These are phyloP conservation scores for Calonectria ilicicola DNA, from an alignment of 2,329 filamentous ascomycete genomes.

Conservation along the genomic window DNA sequence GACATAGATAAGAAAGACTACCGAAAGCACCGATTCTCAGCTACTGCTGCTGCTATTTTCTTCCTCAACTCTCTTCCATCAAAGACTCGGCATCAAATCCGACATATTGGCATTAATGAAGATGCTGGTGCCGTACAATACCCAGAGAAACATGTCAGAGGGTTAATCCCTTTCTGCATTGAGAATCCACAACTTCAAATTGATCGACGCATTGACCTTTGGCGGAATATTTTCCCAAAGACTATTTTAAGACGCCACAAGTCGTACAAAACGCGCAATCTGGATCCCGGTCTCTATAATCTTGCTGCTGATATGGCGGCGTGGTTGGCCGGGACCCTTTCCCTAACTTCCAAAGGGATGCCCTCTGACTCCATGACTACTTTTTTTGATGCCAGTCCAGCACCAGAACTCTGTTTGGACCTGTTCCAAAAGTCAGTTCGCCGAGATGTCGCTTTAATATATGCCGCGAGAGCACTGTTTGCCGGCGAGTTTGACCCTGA, in stretches of 20 bases:
- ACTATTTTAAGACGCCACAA: too few species aligned
- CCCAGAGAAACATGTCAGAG: background rate
- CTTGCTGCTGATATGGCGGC: background rate
- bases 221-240: background rate
- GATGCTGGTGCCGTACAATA: background rate
- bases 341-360: background rate
- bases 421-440: background rate
- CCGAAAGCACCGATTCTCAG: slow-evolving; percentile 22
- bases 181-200: slow-evolving; percentile 26
- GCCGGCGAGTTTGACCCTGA: rapidly evolving
- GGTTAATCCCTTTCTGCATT: background rate
- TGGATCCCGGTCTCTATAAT: background rate
- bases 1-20: too few species aligned
- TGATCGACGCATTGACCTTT: slow-evolving; percentile 19
- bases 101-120: background rate
- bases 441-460: background rate
- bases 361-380: background rate
- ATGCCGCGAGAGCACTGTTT: background rate
- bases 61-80: slow-evolving; percentile 10
- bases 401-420: background rate
- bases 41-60: slow-evolving; percentile 12
- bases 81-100: background rate
- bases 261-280: too few species aligned
- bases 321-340: background rate
- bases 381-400: background rate